phyloP scores from a whole-genome alignment of 2,329 filamentous ascomycete genomes.

The Penicillium carneum region DNA sequence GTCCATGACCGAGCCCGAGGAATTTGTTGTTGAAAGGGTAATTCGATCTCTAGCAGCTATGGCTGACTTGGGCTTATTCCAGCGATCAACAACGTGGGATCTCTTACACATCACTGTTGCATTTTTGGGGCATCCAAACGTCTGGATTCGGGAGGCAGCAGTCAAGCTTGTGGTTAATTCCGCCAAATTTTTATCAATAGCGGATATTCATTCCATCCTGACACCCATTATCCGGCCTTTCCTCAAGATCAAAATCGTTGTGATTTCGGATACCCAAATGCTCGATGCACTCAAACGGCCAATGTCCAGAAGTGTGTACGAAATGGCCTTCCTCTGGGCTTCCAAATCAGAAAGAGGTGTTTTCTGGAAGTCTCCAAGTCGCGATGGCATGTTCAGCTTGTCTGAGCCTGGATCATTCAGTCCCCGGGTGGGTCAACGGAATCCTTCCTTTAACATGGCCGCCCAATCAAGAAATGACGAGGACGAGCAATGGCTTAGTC shows the following conservation, averaged over 20 bases:
- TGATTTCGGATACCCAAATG: conserved; percentile 74
- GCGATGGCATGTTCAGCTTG: conserved; percentile 73
- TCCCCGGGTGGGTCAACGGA: conserved; percentile 63
- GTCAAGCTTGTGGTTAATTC: conserved; percentile 81
- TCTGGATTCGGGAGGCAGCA: conserved; percentile 92
- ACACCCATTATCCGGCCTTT: conserved; percentile 82
- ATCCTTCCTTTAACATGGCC: conserved; percentile 57
- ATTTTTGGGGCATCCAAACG: conserved; percentile 91
- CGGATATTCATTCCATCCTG: conserved; percentile 84
- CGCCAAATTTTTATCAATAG: conserved; percentile 75
- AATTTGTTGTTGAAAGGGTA: conserved; percentile 90
- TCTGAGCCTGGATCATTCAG: conserved; percentile 64
- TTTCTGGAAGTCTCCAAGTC: conserved; percentile 83
- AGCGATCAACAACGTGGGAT: conserved; percentile 84
- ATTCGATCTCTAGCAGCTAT: conserved; percentile 87
- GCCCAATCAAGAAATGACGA: conserved; percentile 81
- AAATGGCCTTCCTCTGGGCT: conserved; percentile 86
- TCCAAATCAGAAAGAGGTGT: conserved; percentile 77
- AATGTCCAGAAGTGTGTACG: conserved; percentile 78
- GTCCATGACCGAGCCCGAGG: conserved; percentile 88
- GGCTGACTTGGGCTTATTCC: conserved; percentile 85
- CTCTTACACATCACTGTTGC: conserved; percentile 81
- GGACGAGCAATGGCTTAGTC: conserved; percentile 90
- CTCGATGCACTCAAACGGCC: conserved; percentile 85
- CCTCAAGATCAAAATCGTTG: conserved; percentile 74